Base-by-base conservation (phyloP, 768 basidiomycete genomes). In the Hericium alpestre region DNA sequence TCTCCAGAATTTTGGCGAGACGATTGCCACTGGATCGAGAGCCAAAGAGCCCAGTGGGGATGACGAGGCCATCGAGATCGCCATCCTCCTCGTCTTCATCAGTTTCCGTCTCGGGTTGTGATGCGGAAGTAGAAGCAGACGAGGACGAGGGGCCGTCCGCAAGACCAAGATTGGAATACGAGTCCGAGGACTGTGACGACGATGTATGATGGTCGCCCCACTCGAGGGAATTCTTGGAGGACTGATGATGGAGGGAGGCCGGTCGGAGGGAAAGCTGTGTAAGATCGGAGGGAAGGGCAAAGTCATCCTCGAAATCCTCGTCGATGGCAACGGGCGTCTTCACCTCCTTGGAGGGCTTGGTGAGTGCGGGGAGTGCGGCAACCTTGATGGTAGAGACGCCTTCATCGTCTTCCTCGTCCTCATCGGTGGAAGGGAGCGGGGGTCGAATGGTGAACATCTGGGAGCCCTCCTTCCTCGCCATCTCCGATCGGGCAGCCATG, bases 311-410 rank as follows among this genome's bases (percentile, higher is more conserved):
- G 60, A 91, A 83, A 64, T 93, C 90, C 61, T 91, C 89, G 55
- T 85, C 84, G 39, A 61, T 55, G 12, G 60, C 55, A 22, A 56
- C 38, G 20, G 53, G 18, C n/a, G 57, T 72, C 61, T 57, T 74
- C 73, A 54, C 73, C 37, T 58, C 59, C 22, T 52, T 41, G 50
- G 55, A 61, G 25, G 59, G 60, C 25, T 51, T 51, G 37, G 56
- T 74, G 23, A 83, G 73, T 4, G 25, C 25, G 37, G 56, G 74
- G 23, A 32, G 32, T 23, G 77, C 78, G 15, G 80, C 72, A 53
- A 82, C 81, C 68, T 90, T 92, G 71, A 91, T 90, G 38, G 90
- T 92, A 10, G 88, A 90, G 7, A 87, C 79, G 46, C 87, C 88
- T 66, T 89, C 88, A 38, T 87, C 88, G 37, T 86, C 85, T 18